phyloP scores from a whole-genome alignment of 495 filamentous ascomycete genomes.

The Pyrenopolyporus hunteri region DNA sequence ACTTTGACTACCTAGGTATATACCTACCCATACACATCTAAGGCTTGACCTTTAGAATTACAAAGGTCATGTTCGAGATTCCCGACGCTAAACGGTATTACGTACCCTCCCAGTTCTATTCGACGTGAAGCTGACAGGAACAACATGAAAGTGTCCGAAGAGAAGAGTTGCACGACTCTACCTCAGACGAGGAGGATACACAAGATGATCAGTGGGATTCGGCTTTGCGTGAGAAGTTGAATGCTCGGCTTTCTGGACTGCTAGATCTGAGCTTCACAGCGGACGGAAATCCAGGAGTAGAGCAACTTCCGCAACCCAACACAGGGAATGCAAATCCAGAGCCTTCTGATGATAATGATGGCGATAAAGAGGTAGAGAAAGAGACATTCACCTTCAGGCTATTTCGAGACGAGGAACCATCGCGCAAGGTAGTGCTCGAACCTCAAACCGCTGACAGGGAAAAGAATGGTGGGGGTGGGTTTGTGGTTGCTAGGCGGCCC shows the following conservation, averaged over 20 bases:
- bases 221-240: slow-evolving; percentile 46
- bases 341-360: slow-evolving; percentile 17
- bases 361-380: slow-evolving; percentile 33
- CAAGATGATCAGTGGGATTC: slow-evolving; percentile 36
- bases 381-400: slow-evolving; percentile 59
- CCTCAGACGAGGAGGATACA: slow-evolving; percentile 36
- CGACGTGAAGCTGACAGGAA: slow-evolving; percentile 20
- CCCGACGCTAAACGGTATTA: slow-evolving; percentile 60
- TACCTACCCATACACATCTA: too few relatives aligned
- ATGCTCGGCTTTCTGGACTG: slow-evolving; percentile 50
- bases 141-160: slow-evolving; percentile 54
- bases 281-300: slow-evolving; percentile 2
- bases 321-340: slow-evolving; percentile 6
- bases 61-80: slow-evolving; percentile 55
- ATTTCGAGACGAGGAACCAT: slow-evolving; percentile 52
- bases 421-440: slow-evolving; percentile 45
- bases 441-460: slow-evolving; percentile 30
- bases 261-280: slow-evolving; percentile 38
- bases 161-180: slow-evolving; percentile 54
- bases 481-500: slow-evolving; percentile 49
- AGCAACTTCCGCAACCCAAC: slow-evolving; percentile 6
- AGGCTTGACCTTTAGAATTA: background rate
- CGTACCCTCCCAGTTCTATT: background rate
- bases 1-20: too few relatives aligned
- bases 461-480: slow-evolving; percentile 43